phyloP scores from a whole-genome alignment of 352 stramenopile species.

The Globisporangium alternatum region DNA sequence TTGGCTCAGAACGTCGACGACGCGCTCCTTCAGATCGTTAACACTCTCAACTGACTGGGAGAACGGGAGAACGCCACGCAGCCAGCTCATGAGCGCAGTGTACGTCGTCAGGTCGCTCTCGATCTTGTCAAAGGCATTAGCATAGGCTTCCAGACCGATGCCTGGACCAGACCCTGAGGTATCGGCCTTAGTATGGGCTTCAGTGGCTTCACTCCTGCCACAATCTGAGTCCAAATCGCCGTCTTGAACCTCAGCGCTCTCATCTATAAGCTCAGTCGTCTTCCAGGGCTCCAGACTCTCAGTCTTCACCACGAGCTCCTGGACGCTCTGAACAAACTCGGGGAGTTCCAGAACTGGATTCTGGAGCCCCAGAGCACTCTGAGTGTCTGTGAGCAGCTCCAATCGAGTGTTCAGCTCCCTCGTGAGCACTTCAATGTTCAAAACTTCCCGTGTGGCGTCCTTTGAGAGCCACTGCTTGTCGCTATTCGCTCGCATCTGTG shows the following conservation, averaged over 20 bases:
- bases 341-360: constrained; percentile 34
- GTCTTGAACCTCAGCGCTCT: not conserved
- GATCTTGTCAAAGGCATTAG: constrained; percentile 27
- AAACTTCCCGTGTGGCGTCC: not conserved
- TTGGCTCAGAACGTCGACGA: constrained; percentile 25
- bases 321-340: constrained; percentile 18
- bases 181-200: too few species aligned
- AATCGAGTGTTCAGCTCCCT: constrained; percentile 37
- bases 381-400: constrained; percentile 26
- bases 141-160: constrained; percentile 12
- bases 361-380: constrained; percentile 27
- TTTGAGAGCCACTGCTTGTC: constrained; percentile 12
- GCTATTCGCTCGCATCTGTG: constrained; percentile 27
- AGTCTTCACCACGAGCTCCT: constrained; percentile 13
- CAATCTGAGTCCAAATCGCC: not conserved
- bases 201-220: not conserved
- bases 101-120: constrained; percentile 28
- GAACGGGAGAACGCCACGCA: constrained; percentile 31
- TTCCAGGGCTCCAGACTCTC: constrained; percentile 21
- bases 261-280: not conserved
- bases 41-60: constrained; percentile 25
- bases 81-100: constrained; percentile 21
- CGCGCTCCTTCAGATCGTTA: constrained; percentile 26
- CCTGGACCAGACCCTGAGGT: not conserved
- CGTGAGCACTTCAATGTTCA: constrained; percentile 33